Percentiles rank a stretch among this genome's conserved stretches.
Conservation (phyloP, 768 basidiomycete species). For the Leucocoprinus leucothites region DNA sequence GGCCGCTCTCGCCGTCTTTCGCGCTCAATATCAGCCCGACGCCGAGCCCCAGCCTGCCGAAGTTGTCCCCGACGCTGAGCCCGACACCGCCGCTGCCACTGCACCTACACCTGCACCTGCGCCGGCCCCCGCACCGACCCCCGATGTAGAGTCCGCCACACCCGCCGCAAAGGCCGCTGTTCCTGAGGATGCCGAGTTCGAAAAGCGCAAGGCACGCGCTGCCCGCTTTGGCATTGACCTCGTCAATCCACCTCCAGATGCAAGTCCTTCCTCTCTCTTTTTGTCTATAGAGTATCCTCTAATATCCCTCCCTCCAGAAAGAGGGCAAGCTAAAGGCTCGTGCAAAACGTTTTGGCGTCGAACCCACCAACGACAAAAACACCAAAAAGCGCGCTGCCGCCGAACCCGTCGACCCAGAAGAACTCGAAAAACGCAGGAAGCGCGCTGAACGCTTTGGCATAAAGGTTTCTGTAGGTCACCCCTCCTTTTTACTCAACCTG, state of each 20-base stretch:
- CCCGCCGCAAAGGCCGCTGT: too few relatives aligned
- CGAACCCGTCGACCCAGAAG: slow-evolving; percentile 49
- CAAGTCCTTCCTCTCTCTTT: slow-evolving; percentile 10
- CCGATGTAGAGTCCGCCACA: slow-evolving; percentile 8
- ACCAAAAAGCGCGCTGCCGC: slow-evolving; percentile 32
- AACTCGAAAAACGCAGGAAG: slow-evolving; percentile 54
- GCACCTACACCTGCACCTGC: too few relatives aligned
- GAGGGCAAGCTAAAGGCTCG: slow-evolving; percentile 48
- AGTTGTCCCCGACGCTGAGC: neutral
- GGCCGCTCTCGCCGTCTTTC: slow-evolving; percentile 49
- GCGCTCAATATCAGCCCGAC: slow-evolving; percentile 32
- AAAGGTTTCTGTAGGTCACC: slow-evolving; percentile 18
- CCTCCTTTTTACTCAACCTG: neutral
- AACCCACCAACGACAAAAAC: slow-evolving; percentile 14
- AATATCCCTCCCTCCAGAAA: slow-evolving; percentile 30
- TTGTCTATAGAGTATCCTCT: too few relatives aligned
- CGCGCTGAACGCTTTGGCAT: slow-evolving; percentile 63
- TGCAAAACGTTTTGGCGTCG: slow-evolving; percentile 52
- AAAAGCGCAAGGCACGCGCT: slow-evolving; percentile 58
- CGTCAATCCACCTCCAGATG: slow-evolving; percentile 30
- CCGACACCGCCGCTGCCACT: slow-evolving; percentile 16
- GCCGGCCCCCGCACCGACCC: slow-evolving; percentile 11
- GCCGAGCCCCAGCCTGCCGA: slow-evolving; percentile 15
- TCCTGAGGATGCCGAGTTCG: slow-evolving; percentile 55
- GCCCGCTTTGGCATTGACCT: slow-evolving; percentile 71